Conservation (phyloP, 2,329 filamentous ascomycete genomes). For the Trichoderma harzianum region DNA sequence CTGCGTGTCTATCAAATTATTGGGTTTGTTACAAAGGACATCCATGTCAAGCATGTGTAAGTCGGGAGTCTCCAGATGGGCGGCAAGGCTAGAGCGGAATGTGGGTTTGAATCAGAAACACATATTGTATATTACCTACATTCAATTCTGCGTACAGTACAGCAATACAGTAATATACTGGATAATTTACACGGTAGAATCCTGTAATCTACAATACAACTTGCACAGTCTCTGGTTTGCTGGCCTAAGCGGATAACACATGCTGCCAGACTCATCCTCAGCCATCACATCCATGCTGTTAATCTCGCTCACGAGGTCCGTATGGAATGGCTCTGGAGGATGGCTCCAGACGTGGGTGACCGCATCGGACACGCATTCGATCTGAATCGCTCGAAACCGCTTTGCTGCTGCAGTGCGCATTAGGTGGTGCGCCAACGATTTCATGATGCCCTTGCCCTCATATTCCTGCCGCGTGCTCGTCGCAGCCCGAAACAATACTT, state of each 20-base stretch:
- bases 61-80: not conserved
- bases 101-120: not conserved
- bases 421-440: conserved; percentile 23
- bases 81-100: not conserved
- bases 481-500: conserved; percentile 22
- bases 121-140: not conserved
- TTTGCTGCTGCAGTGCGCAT: conserved; percentile 23
- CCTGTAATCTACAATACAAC: conserved; percentile 15
- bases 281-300: conserved; percentile 16
- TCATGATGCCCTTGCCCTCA: conserved; percentile 28
- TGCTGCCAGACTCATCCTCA: conserved; percentile 14
- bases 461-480: conserved; percentile 29
- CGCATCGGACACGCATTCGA: conserved; percentile 25
- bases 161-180: not conserved
- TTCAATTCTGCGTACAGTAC: not conserved
- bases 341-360: conserved; percentile 28
- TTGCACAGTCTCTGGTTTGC: conserved; percentile 18
- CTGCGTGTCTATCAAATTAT: not conserved
- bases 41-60: not conserved
- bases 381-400: conserved; percentile 29
- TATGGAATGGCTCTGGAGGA: conserved; percentile 26
- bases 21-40: not conserved
- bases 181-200: not conserved
- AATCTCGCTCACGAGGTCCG: conserved; percentile 18
- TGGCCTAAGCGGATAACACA: conserved; percentile 17